Percentiles rank a stretch among this genome's conserved stretches.
Evolutionary conservation across 805 yeast genomes (phyloP).

Genomic region (Candida broadrunensis): DNA sequence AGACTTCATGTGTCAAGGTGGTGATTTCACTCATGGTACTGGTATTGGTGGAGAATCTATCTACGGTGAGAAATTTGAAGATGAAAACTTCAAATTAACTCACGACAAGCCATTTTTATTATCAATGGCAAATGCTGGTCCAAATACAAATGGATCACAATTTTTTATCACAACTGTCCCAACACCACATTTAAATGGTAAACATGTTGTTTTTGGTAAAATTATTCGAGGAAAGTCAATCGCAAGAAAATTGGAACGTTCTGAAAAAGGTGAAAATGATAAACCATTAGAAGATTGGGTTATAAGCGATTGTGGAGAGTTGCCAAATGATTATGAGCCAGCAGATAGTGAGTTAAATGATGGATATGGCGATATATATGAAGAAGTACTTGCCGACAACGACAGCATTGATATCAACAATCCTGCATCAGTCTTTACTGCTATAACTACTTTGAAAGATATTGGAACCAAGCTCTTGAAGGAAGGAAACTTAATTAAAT

Average conservation of each 20-base stretch:
- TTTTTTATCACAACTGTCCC: conserved; percentile 90
- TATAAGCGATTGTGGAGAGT: conserved; percentile 75
- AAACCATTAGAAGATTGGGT: conserved; percentile 69
- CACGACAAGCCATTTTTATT: conserved; percentile 86
- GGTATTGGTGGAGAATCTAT: conserved; percentile 46
- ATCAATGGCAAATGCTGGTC: conserved; percentile 97
- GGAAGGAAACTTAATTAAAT: conserved; percentile 51
- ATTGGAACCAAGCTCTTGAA: conserved; percentile 79
- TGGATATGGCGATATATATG: conserved; percentile 83
- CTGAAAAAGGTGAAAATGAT: conserved; percentile 63
- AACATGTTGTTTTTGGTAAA: conserved; percentile 95
- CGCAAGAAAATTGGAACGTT: conserved; percentile 74
- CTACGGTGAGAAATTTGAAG: conserved; percentile 66
- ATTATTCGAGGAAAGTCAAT: conserved; percentile 77
- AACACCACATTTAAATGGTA: conserved; percentile 92
- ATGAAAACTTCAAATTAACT: conserved; percentile 73
- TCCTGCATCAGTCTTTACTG: conserved; percentile 66
- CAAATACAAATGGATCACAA: conserved; percentile 94
- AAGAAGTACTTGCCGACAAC: conserved; percentile 74
- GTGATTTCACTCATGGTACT: conserved; percentile 56
- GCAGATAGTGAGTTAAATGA: conserved; percentile 54
- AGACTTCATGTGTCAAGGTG: conserved; percentile 92
- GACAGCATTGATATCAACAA: conserved; percentile 54
- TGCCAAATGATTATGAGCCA: conserved; percentile 58
- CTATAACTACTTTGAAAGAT: conserved; percentile 63